Conservation (phyloP, 2,329 filamentous ascomycete genomes). For the Pyrenochaeta sp. region DNA sequence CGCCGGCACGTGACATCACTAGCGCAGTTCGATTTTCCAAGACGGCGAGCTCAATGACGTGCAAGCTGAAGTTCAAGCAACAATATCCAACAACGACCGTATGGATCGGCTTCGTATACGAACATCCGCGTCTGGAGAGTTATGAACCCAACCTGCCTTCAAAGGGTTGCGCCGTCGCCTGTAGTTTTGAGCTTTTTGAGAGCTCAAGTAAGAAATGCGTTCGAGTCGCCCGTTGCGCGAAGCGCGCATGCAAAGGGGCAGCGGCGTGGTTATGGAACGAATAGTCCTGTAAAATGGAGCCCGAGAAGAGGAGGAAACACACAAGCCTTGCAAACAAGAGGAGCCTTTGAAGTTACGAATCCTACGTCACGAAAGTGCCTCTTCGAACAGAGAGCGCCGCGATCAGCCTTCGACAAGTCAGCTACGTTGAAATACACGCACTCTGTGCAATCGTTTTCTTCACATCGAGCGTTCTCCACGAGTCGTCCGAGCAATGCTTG, state of each 20-base stretch:
- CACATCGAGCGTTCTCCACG: constrained; percentile 16
- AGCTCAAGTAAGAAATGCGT: constrained; percentile 42
- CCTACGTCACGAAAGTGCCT: constrained; percentile 13
- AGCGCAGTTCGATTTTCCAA: constrained; percentile 31
- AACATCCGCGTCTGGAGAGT: constrained; percentile 36
- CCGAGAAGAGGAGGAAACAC: constrained; percentile 5
- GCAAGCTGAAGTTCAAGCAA: constrained; percentile 14
- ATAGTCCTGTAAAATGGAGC: constrained; percentile 10
- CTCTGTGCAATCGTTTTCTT: neutral
- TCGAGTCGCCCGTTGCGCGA: constrained; percentile 35
- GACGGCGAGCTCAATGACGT: constrained; percentile 24
- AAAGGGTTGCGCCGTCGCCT: constrained; percentile 45
- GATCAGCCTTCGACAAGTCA: constrained; percentile 6
- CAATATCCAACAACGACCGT: constrained; percentile 25
- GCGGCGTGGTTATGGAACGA: constrained; percentile 19
- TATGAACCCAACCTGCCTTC: constrained; percentile 48
- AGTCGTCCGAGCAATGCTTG: constrained; percentile 25
- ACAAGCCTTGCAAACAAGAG: neutral
- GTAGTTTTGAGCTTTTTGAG: constrained; percentile 50
- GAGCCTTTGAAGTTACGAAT: constrained; percentile 2
- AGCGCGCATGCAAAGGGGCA: constrained; percentile 31
- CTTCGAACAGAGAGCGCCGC: constrained; percentile 1
- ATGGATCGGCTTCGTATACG: constrained; percentile 40
- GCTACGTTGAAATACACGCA: neutral
- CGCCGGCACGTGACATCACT: constrained; percentile 41